Conservation (phyloP, 805 yeast genomes). For the Candida ovalis region DNA sequence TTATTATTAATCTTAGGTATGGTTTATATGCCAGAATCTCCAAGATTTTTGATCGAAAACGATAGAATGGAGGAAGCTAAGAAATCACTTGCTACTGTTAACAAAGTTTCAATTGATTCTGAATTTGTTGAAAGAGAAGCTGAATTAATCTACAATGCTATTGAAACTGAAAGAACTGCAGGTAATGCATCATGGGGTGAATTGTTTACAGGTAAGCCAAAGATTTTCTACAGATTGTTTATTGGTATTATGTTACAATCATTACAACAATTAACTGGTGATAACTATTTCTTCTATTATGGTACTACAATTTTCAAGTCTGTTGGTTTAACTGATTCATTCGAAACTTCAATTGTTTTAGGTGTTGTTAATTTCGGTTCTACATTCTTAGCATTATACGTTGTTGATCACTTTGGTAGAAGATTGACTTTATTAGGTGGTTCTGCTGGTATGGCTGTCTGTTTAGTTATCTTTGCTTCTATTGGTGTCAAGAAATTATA, state of each 20-base stretch:
- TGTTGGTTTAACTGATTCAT: slow-evolving; percentile 44
- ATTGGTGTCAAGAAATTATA: slow-evolving; percentile 52
- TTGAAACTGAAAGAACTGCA: slow-evolving; percentile 56
- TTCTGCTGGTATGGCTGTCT: slow-evolving; percentile 57
- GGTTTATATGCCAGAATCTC: slow-evolving; percentile 66
- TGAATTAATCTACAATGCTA: slow-evolving; percentile 51
- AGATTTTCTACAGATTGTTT: slow-evolving; percentile 49
- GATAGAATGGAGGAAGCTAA: slow-evolving; percentile 51
- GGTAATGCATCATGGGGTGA: slow-evolving; percentile 67
- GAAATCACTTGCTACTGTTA: slow-evolving; percentile 51
- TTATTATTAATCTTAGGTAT: slow-evolving; percentile 45
- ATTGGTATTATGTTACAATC: slow-evolving; percentile 60
- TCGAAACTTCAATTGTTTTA: slow-evolving; percentile 40
- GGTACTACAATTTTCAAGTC: slow-evolving; percentile 59
- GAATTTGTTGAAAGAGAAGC: slow-evolving; percentile 52
- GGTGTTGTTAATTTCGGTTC: slow-evolving; percentile 45
- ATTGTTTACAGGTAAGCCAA: slow-evolving; percentile 60
- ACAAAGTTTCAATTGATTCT: slow-evolving; percentile 51
- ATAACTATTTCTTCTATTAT: slow-evolving; percentile 68
- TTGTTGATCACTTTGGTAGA: slow-evolving; percentile 61
- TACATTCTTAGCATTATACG: slow-evolving; percentile 49
- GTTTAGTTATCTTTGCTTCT: slow-evolving; percentile 56
- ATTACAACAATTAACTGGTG: slow-evolving; percentile 70
- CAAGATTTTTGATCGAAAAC: slow-evolving; percentile 55
- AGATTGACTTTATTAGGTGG: slow-evolving; percentile 59